phyloP scores from a whole-genome alignment of 1,284 basidiomycete genomes.

The Anthracocystis panici-leucophaei region DNA sequence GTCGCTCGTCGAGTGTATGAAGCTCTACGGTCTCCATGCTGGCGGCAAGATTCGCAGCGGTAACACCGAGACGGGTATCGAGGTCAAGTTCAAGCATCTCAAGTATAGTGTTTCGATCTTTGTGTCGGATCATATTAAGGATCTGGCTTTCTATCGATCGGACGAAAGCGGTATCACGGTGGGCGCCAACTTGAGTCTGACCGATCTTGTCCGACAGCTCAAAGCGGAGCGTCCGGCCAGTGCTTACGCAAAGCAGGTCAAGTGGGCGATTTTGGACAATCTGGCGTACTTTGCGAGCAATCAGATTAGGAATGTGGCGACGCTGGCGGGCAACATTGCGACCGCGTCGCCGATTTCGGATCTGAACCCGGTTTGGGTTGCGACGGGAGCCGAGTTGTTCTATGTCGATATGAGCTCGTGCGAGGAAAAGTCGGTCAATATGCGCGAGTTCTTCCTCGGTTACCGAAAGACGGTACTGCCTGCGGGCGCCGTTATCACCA shows the following conservation, averaged over 20 bases:
- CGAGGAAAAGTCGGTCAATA: conserved; percentile 45
- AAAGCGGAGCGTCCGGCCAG: conserved; percentile 40
- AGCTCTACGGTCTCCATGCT: conserved; percentile 33
- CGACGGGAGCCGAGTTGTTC: conserved; percentile 56
- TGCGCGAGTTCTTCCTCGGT: conserved; percentile 67
- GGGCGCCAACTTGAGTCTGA: conserved; percentile 65
- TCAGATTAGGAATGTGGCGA: conserved; percentile 70
- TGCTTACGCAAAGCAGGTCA: conserved; percentile 48
- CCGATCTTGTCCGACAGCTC: conserved; percentile 47
- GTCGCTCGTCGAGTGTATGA: conserved; percentile 52
- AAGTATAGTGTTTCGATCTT: conserved; percentile 66
- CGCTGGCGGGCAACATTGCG: conserved; percentile 69
- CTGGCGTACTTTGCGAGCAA: conserved; percentile 68
- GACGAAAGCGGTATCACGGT: conserved; percentile 54
- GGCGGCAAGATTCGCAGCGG: conserved; percentile 60
- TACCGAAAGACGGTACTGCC: conserved; percentile 70
- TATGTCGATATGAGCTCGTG: conserved; percentile 54
- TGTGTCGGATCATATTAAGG: conserved; percentile 61
- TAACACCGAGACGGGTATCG: conserved; percentile 64
- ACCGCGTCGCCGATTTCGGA: conserved; percentile 70
- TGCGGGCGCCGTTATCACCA: conserved; percentile 63
- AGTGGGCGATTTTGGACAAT: conserved; percentile 54
- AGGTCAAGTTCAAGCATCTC: conserved; percentile 61
- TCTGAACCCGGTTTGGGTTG: conserved; percentile 70
- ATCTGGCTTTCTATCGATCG: conserved; percentile 46